Percentiles rank a stretch among this genome's conserved stretches.
These are phyloP conservation scores for Cystobasidium ongulense DNA, from an alignment of 768 basidiomycete species.

Conservation along the genomic window DNA sequence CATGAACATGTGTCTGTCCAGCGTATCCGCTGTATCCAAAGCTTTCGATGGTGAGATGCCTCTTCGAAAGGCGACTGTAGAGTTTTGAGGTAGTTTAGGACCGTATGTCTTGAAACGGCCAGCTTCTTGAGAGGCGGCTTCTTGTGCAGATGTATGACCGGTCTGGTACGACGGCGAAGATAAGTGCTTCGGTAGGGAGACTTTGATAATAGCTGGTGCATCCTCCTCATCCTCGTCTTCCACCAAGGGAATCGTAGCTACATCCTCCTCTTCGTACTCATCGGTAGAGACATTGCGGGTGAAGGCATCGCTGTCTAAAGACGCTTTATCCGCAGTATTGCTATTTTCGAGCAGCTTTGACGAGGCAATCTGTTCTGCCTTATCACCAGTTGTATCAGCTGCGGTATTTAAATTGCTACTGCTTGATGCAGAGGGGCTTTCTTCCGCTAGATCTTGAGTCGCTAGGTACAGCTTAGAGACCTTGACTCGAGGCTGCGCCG, in stretches of 20 bases:
- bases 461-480: not conserved
- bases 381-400: not conserved
- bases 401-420: not conserved
- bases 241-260: not conserved
- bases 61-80: conserved; percentile 15
- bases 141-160: not conserved
- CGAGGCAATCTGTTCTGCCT: not conserved
- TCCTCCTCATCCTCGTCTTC: not conserved
- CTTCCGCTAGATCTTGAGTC: not conserved
- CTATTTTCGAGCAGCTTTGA: too few species aligned
- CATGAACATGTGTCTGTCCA: conserved; percentile 16
- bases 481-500: not conserved
- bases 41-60: conserved; percentile 1
- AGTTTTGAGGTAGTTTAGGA: conserved; percentile 17
- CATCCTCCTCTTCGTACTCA: conserved; percentile 10
- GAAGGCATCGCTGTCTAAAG: not conserved
- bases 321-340: not conserved
- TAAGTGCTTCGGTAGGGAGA: not conserved
- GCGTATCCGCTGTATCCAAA: not conserved
- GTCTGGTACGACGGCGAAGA: not conserved
- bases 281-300: not conserved
- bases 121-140: not conserved
- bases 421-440: not conserved
- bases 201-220: not conserved
- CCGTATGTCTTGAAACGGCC: conserved; percentile 16